Evolutionary conservation across 768 basidiomycete genomes (phyloP).

Genomic region (Tricholoma flavovirens): DNA sequence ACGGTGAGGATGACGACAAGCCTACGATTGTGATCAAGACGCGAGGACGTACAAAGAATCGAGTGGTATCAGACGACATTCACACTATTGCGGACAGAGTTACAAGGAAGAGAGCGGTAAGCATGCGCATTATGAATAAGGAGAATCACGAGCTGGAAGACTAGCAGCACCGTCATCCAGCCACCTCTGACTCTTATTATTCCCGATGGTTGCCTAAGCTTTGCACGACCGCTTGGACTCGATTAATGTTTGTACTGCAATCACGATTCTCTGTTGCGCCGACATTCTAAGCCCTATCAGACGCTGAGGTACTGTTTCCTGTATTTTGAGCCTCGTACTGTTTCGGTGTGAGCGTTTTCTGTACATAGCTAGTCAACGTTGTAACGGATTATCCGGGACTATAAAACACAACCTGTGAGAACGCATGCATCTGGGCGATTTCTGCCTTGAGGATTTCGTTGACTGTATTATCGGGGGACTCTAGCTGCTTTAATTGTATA

Average conservation of each 20-base stretch:
- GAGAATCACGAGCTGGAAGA: conserved; percentile 6
- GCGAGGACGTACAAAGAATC: neutral
- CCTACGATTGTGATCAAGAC: neutral
- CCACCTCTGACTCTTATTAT: neutral
- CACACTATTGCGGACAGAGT: neutral
- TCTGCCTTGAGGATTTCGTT: conserved; percentile 70
- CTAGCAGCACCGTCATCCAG: neutral
- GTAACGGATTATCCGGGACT: neutral
- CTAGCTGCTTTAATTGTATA: neutral
- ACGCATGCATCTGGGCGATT: conserved; percentile 80
- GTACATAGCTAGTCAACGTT: neutral
- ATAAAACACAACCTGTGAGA: conserved; percentile 61
- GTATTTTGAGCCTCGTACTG: conserved; percentile 45
- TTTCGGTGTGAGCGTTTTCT: conserved; percentile 73
- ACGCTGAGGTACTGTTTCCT: neutral
- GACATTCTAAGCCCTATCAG: neutral
- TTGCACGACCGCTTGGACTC: neutral
- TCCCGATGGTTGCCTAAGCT: neutral
- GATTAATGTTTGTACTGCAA: neutral
- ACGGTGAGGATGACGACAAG: neutral
- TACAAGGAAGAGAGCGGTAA: neutral
- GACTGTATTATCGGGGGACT: conserved; percentile 37
- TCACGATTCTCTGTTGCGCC: neutral
- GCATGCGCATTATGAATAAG: conserved; percentile 7
- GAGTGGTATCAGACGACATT: neutral